Evolutionary conservation across 495 filamentous ascomycete species (phyloP), one percentile per base, ranked within the genome.

Genomic region (Hapsidospora chrysogenum): DNA sequence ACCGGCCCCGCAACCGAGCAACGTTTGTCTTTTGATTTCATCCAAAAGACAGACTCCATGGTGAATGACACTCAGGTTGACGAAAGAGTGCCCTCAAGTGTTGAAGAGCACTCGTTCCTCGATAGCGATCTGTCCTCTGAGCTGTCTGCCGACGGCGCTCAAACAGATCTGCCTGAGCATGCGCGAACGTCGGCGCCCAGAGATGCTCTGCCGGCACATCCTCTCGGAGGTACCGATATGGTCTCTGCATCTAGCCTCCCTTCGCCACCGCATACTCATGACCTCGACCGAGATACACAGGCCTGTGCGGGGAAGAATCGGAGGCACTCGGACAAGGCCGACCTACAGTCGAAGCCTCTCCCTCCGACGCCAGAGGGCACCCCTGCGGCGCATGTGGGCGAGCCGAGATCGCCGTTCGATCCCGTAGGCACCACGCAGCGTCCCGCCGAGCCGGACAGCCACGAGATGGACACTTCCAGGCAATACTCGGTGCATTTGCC

Each of bases 91-190:
- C 46, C 47, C 2, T 35, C 39, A 6, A 31, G 20, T 5, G 15
- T 22, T 9, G 47, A 40, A 14, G 66, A 75, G 33, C 48, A 69
- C 17, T 75, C 76, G 2, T 82, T 81, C 42, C 48, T 82, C 40
- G 63, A 81, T 17, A 66, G 74, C 31, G 82, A 80, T 39, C 54
- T 86, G 10, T 87, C 82, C 10, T 85, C 83, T 9, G 81, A 92
- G 38, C 41, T 86, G 19, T 89, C 87, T 1, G 60, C 74, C 6
- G 80, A 87, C 31, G 51, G 70, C 15, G 61, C 74, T 17, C 68
- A 68, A 25, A 32, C 58, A 62, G 31, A 39, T 60, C 11, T 64
- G 58, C 53, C 37, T 45, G 6, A 53, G 54, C n/a, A n/a, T n/a
- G n/a, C n/a, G n/a, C n/a, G n/a, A n/a, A n/a, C n/a, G n/a, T n/a